Percentiles rank a stretch among this genome's conserved stretches.
Conservation (phyloP, 2,329 filamentous ascomycete species). For the Neopestalotiopsis clavispora region DNA sequence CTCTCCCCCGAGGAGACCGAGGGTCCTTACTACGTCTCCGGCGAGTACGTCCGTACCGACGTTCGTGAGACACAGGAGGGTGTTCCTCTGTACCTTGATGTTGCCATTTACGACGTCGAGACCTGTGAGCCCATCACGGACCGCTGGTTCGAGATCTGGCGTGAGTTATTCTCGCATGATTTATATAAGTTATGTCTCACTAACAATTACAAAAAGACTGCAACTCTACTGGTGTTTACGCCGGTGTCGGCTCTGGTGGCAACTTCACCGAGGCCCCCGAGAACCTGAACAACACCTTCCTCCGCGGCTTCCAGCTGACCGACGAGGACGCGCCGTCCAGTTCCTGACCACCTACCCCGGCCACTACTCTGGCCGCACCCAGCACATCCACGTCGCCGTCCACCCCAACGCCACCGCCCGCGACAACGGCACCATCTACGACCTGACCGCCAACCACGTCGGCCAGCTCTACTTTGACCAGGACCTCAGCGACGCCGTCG, state of each 20-base stretch:
- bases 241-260: conserved; percentile 43
- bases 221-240: conserved; percentile 54
- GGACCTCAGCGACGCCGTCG: conserved; percentile 47
- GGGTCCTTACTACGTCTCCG: conserved; percentile 58
- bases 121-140: conserved; percentile 56
- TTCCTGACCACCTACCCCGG: conserved; percentile 49
- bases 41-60: conserved; percentile 54
- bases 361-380: conserved; percentile 49
- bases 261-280: conserved; percentile 45
- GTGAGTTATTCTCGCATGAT: background rate
- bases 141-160: conserved; percentile 58
- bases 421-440: conserved; percentile 51
- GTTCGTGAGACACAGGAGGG: conserved; percentile 52
- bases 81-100: conserved; percentile 53
- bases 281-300: conserved; percentile 45
- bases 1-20: conserved; percentile 57
- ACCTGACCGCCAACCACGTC: conserved; percentile 56
- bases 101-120: conserved; percentile 58
- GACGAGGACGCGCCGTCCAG: conserved; percentile 43
- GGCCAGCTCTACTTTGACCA: conserved; percentile 71
- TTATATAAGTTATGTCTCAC: too few species aligned
- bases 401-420: conserved; percentile 44
- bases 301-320: conserved; percentile 46
- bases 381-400: conserved; percentile 54
- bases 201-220: conserved; percentile 23